Evolutionary conservation across 805 yeast species (phyloP), one percentile per base, ranked within the genome.

Genomic region (Maudiozyma saulgeensis): DNA sequence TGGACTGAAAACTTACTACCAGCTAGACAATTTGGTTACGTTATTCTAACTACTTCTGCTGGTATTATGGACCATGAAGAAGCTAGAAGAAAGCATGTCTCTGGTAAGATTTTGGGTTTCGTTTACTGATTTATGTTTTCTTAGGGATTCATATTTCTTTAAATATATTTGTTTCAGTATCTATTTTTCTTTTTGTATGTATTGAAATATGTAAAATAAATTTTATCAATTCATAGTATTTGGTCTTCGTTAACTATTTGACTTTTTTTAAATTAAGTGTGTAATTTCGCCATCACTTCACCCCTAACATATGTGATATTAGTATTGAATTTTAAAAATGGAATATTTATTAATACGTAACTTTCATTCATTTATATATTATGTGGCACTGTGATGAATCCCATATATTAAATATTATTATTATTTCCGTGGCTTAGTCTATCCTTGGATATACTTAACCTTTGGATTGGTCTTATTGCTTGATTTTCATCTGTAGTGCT

Each of bases 21-120:
- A 72, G 95, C 98, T 60, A 88, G 98, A 85, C 98, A 90, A 78
- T 91, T 91, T 69, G 98, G 98, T 79, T 89, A 75, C 82, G 90
- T 90, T 69, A 87, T 90, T 75, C 82, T 90, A 72, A 91, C 98
- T 76, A 90, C 98, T 67, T 91, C 98, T 68, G 96, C 97, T 66
- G 98, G 98, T 78, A 90, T 90, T 69, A 89, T 90, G 96, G 98
- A 91, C 81, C 98, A 90, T 79, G 97, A 91, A 81, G 97, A 91
- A 81, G 98, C 98, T 69, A 87, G 96, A 84, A 86, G 97, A 83
- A 91, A 91, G 86, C 97, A 90, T 78, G 97, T 90, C 63, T 87
- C 97, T 63, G 98, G 98, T 75, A 90, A 90, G 81, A 85, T 90
- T 74, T 83, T 90, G 70, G 98, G 98, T 71, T 90, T 87, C 79